These are phyloP conservation scores for Pulveroboletus ravenelii DNA, from an alignment of 768 basidiomycete genomes.

Conservation along the genomic window DNA sequence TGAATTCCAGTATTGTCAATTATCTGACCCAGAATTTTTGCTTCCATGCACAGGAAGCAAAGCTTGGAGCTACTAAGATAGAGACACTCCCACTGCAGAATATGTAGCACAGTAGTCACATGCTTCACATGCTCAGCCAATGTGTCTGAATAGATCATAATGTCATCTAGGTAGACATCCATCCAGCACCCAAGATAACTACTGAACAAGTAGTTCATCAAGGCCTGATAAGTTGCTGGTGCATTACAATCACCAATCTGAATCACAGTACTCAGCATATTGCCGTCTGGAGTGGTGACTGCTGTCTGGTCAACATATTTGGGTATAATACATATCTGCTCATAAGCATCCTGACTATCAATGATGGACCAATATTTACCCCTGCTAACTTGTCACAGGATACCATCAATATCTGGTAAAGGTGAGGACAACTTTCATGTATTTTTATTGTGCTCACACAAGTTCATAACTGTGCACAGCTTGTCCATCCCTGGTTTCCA, in stretches of 20 bases:
- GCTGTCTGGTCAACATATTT: constrained; percentile 24
- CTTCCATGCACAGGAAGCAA: constrained; percentile 24
- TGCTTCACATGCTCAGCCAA: constrained; percentile 29
- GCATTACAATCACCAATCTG: no score
- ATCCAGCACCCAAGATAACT: neutral
- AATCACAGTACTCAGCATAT: constrained; percentile 14
- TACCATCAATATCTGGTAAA: neutral
- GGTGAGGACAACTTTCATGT: constrained; percentile 13
- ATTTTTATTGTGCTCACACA: constrained; percentile 11
- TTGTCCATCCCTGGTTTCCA: neutral
- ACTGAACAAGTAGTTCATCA: constrained; percentile 6
- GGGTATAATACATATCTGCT: constrained; percentile 7
- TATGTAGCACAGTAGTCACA: constrained; percentile 30
- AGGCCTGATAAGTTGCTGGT: no score
- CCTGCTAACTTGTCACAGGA: neutral
- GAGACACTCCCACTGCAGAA: constrained; percentile 30
- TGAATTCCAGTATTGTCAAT: constrained; percentile 36
- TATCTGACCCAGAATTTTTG: constrained; percentile 35
- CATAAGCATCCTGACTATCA: constrained; percentile 18
- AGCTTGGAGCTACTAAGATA: constrained; percentile 36
- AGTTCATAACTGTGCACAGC: neutral
- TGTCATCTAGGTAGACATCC: constrained; percentile 10
- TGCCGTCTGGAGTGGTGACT: constrained; percentile 36
- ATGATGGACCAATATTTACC: neutral
- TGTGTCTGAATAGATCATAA: constrained; percentile 6